Percentiles rank a stretch among this genome's conserved stretches.
phyloP scores from a whole-genome alignment of 2,329 filamentous ascomycete genomes.

The Xylaria sp. region DNA sequence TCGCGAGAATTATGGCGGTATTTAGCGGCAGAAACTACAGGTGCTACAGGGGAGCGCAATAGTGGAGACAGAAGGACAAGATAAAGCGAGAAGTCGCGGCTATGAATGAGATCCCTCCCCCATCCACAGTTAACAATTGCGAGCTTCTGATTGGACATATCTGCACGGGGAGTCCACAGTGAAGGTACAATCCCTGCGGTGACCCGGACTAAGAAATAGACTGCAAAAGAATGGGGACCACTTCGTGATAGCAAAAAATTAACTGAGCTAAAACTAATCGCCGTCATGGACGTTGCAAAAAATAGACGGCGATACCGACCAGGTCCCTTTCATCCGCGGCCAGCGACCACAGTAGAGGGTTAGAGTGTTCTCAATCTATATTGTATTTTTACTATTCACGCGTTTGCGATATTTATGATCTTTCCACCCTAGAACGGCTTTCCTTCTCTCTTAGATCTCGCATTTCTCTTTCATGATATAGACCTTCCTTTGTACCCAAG shows the following conservation, averaged over 20 bases:
- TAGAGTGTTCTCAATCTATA: neutral
- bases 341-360: neutral
- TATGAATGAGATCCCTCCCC: neutral
- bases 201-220: neutral
- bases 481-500: neutral
- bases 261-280: slow-evolving; percentile 17
- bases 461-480: neutral
- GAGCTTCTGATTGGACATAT: slow-evolving; percentile 15
- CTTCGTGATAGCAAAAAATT: slow-evolving; percentile 24
- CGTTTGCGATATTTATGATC: neutral
- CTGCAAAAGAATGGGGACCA: neutral
- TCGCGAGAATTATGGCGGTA: slow-evolving; percentile 47
- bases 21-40: slow-evolving; percentile 42
- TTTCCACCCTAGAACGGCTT: neutral
- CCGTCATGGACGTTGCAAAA: slow-evolving; percentile 17
- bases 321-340: neutral
- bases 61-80: neutral
- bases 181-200: neutral
- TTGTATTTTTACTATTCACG: slow-evolving; percentile 13
- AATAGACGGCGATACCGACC: neutral
- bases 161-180: neutral
- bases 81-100: neutral
- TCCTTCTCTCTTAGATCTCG: neutral
- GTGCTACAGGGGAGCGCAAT: neutral
- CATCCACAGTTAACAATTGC: slow-evolving; percentile 30